Percentiles rank a stretch among this genome's conserved stretches.
Conservation (phyloP, 2,329 filamentous ascomycete species). For the Orbilia ellipsospora region DNA sequence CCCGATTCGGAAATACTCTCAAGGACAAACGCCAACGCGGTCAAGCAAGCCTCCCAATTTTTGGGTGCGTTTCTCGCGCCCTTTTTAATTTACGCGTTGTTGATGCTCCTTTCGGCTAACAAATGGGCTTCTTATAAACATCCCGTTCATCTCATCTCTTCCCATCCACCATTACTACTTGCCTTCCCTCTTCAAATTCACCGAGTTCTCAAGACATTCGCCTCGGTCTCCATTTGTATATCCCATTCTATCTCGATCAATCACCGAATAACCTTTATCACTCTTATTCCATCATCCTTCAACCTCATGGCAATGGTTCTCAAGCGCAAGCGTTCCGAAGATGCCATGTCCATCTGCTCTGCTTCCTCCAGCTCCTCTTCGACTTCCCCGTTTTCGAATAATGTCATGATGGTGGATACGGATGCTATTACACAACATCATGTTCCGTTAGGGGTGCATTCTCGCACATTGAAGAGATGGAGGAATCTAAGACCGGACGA, state of each 20-base stretch:
- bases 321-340: conserved; percentile 51
- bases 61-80: conserved; percentile 8
- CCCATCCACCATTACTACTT: conserved; percentile 2
- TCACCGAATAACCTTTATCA: neutral
- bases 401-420: conserved; percentile 37
- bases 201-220: neutral
- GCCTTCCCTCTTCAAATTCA: neutral
- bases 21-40: conserved; percentile 23
- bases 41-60: conserved; percentile 17
- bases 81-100: conserved; percentile 48
- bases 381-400: conserved; percentile 28
- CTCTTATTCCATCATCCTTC: neutral
- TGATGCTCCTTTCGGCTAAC: conserved; percentile 41
- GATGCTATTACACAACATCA: conserved; percentile 50
- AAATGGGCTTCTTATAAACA: conserved; percentile 20
- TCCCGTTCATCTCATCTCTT: neutral
- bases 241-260: neutral
- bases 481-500: conserved; percentile 57
- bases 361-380: conserved; percentile 38
- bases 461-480: conserved; percentile 57
- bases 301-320: conserved; percentile 28
- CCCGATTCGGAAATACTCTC: neutral
- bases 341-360: conserved; percentile 53
- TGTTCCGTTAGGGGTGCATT: conserved; percentile 47
- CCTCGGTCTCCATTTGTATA: no score